These are phyloP conservation scores for Flagelloscypha sp. DNA, from an alignment of 768 basidiomycete genomes.

Conservation along the genomic window DNA sequence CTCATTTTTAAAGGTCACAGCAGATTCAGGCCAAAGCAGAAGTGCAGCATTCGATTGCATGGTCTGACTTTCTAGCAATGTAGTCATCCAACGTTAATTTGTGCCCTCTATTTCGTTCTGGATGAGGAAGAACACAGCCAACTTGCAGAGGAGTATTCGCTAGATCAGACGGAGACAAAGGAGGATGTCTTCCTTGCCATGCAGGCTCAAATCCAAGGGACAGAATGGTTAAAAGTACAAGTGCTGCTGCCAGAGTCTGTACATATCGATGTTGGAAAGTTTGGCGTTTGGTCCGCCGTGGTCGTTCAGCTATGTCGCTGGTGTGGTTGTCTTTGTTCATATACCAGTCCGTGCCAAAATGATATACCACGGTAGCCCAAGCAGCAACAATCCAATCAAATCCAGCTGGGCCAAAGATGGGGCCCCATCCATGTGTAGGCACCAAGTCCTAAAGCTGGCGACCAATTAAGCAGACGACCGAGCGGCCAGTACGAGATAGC, in stretches of 20 bases:
- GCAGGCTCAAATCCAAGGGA: conserved; percentile 45
- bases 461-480: conserved; percentile 69
- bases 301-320: conserved; percentile 4
- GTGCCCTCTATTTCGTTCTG: conserved; percentile 29
- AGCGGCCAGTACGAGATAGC: conserved; percentile 51
- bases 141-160: conserved; percentile 50
- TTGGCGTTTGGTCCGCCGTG: conserved; percentile 11
- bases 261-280: conserved; percentile 16
- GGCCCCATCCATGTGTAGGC: conserved; percentile 61
- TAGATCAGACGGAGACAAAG: conserved; percentile 28
- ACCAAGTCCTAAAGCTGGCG: conserved; percentile 42
- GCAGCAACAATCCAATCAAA: conserved; percentile 71
- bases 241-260: conserved; percentile 28
- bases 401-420: conserved; percentile 45
- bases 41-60: conserved; percentile 41
- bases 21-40: conserved; percentile 77
- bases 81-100: conserved; percentile 47
- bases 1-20: conserved; percentile 51
- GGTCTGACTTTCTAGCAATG: conserved; percentile 45
- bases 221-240: conserved; percentile 45
- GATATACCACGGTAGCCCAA: conserved; percentile 62
- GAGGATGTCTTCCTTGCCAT: conserved; percentile 31
- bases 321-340: conserved; percentile 30
- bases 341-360: conserved; percentile 46
- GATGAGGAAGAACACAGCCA: conserved; percentile 59